phyloP scores from a whole-genome alignment of 1,139 yeast genomes.

The Zygoascus hellenicus region DNA sequence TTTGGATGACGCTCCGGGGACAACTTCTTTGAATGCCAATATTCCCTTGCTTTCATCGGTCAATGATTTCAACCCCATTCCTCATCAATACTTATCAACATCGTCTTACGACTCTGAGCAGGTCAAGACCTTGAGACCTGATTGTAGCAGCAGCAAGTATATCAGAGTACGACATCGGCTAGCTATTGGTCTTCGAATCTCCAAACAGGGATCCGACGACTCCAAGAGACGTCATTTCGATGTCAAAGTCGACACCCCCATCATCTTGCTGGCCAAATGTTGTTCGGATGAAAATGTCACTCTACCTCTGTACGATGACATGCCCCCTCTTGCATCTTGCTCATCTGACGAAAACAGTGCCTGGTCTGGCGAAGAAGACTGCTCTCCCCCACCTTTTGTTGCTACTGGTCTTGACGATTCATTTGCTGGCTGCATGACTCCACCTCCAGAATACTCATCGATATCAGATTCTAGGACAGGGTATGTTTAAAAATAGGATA shows the following conservation, averaged over 20 bases:
- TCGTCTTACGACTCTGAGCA: slow-evolving; percentile 15
- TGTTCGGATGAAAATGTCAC: slow-evolving; percentile 65
- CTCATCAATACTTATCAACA: slow-evolving; percentile 19
- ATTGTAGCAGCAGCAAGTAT: slow-evolving; percentile 59
- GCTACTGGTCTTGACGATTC: slow-evolving; percentile 23
- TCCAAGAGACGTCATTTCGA: slow-evolving; percentile 71
- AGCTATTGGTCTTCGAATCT: slow-evolving; percentile 72
- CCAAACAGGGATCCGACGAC: slow-evolving; percentile 54
- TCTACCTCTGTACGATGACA: slow-evolving; percentile 53
- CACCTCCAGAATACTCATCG: slow-evolving; percentile 22
- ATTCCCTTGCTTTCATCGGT: slow-evolving; percentile 23
- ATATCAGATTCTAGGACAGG: no score
- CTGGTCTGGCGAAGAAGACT: slow-evolving; percentile 7
- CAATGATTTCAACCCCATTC: slow-evolving; percentile 17
- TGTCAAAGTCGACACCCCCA: slow-evolving; percentile 83
- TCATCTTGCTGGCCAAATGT: slow-evolving; percentile 61
- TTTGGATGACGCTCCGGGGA: slow-evolving; percentile 2
- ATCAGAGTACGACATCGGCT: slow-evolving; percentile 69
- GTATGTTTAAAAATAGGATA: no score
- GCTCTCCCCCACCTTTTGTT: slow-evolving; percentile 28
- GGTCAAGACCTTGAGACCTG: slow-evolving; percentile 50
- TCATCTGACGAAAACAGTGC: slow-evolving; percentile 8
- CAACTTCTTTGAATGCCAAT: slow-evolving; percentile 16
- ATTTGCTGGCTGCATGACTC: slow-evolving; percentile 9
- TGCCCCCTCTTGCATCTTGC: slow-evolving; percentile 2